Evolutionary conservation across 2,329 filamentous ascomycete genomes (phyloP).

Genomic region (Periconia sp.): DNA sequence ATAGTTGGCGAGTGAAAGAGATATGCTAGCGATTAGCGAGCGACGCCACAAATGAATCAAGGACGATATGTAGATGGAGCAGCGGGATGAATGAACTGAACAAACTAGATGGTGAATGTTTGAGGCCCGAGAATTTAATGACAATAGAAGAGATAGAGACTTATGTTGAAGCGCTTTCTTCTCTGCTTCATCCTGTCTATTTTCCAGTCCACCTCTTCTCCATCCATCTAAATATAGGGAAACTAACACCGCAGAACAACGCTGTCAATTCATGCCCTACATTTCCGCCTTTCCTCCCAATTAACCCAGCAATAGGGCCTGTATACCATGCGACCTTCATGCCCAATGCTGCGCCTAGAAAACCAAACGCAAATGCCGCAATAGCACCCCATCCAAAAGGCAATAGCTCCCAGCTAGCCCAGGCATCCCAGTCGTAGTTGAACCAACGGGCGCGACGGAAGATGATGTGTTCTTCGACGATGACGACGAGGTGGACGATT

Average conservation of each 20-base stretch:
- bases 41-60: no score
- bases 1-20: no score
- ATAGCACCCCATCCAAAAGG: conserved; percentile 45
- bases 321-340: conserved; percentile 46
- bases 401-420: conserved; percentile 34
- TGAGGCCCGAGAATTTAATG: no score
- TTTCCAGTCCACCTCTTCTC: conserved; percentile 35
- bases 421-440: conserved; percentile 42
- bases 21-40: no score
- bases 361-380: conserved; percentile 38
- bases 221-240: conserved; percentile 35
- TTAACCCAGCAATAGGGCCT: conserved; percentile 37
- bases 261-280: conserved; percentile 44
- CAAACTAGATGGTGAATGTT: no score
- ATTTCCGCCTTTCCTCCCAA: conserved; percentile 41
- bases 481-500: conserved; percentile 38
- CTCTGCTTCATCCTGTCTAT: conserved; percentile 11
- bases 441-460: conserved; percentile 39
- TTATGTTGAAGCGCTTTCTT: no score
- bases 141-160: no score
- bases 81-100: no score
- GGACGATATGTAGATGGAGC: no score
- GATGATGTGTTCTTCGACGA: conserved; percentile 43
- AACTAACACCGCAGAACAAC: conserved; percentile 35
- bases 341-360: conserved; percentile 40